phyloP scores from a whole-genome alignment of 2,329 filamentous ascomycete genomes.

The Thelonectria olida region DNA sequence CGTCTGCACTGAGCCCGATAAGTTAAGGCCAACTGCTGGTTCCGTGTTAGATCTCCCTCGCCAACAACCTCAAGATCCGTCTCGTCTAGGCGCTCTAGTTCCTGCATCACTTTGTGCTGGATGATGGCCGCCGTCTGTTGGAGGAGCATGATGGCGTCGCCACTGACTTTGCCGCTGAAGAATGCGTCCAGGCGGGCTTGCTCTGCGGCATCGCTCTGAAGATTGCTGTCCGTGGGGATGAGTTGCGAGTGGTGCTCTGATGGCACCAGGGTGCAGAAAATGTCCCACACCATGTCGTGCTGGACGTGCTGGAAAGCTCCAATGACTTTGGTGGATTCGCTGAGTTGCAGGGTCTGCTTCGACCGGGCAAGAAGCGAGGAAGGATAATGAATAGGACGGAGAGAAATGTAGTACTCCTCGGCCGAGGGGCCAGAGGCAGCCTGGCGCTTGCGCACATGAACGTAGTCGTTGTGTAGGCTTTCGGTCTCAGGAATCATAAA shows the following conservation, averaged over 20 bases:
- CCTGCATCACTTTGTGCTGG: conserved; percentile 53
- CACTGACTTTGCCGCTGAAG: conserved; percentile 43
- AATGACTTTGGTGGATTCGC: conserved; percentile 40
- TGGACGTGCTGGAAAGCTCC: conserved; percentile 60
- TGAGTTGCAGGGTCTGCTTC: conserved; percentile 47
- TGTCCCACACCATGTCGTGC: conserved; percentile 61
- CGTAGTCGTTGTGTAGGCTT: conserved; percentile 66
- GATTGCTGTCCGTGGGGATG: conserved; percentile 31
- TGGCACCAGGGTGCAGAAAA: conserved; percentile 52
- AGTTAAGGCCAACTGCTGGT: conserved; percentile 58
- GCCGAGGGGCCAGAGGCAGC: conserved; percentile 27
- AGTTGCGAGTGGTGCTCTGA: conserved; percentile 42
- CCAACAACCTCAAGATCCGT: conserved; percentile 56
- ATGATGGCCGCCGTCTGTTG: conserved; percentile 52
- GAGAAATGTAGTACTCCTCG: conserved; percentile 62
- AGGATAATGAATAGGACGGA: conserved; percentile 56
- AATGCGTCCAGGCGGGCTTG: conserved; percentile 38
- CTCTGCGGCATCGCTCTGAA: conserved; percentile 41
- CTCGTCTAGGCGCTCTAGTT: conserved; percentile 56
- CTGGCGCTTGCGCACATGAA: conserved; percentile 61
- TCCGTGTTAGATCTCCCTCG: conserved; percentile 51
- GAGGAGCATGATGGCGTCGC: conserved; percentile 40
- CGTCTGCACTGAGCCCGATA: conserved; percentile 59
- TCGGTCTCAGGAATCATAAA: conserved; percentile 63
- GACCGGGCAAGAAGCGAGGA: conserved; percentile 58